Evolutionary conservation across 1,284 basidiomycete genomes (phyloP), one percentile per base, ranked within the genome.

Genomic region (Microbotryomycetes sp.): DNA sequence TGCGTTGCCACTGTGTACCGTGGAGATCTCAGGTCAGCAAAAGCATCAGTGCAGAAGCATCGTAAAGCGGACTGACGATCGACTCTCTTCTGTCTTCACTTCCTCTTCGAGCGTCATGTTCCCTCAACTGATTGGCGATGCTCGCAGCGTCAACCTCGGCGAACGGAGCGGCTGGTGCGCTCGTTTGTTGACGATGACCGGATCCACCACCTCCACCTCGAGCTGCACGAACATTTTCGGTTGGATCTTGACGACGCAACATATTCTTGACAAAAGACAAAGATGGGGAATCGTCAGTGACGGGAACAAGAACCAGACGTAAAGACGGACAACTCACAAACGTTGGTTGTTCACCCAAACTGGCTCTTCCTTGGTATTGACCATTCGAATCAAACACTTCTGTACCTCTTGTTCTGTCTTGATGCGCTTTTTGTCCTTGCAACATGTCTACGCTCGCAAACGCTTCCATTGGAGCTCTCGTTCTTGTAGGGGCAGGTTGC

Each of bases 381-480:
- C 63, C 61, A 0, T 47, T 56, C 3, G 58, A 58, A 2, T 59
- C 61, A 28, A 60, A 68, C 4, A 66, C 66, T 42, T 63, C 66
- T 3, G 46, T 58, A 6, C 66, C 64, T 15, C 64, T 25, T 6
- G 26, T 59, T 26, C 59, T 53, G 29, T 68, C 64, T 22, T 32
- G 26, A n/a, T 55, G 51, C 45, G 62, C 32, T 9, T 59, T n/a
- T 54, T 62, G 60, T 0, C 66, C 66, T 45, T 68, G 61, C 14
- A 68, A 25, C 66, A 68, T 68, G 54, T 68, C 66, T 25, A 66
- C 58, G n/a, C 61, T 63, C 29, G 61, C 66, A 23, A 68, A 68
- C 29, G 63, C 58, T 26, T 68, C 66, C 23, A 68, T 52, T n/a
- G 66, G 66, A 3, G 66, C 64, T 1, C 66, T 45, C 3, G 64